Percentiles rank a stretch among this genome's conserved stretches.
Evolutionary conservation across 352 stramenopile species (phyloP).

Genomic region (Thraustochytrium aureum): DNA sequence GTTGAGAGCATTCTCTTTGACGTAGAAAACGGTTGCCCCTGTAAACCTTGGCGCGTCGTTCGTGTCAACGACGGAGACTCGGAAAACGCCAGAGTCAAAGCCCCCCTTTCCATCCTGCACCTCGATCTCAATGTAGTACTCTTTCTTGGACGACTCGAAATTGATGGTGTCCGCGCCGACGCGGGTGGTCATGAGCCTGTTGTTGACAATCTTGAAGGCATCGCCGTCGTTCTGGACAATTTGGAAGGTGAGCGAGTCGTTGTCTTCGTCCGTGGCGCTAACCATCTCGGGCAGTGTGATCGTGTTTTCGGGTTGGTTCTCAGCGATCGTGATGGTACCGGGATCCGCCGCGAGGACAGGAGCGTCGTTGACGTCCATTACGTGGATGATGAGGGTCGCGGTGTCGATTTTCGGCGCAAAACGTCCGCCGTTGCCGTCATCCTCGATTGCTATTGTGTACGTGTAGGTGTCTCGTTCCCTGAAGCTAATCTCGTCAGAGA

Average conservation of each 20-base stretch:
- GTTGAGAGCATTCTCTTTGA: background rate
- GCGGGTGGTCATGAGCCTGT: conserved; percentile 20
- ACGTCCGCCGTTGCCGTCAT: conserved; percentile 30
- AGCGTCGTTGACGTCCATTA: conserved; percentile 52
- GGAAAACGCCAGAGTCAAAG: conserved; percentile 8
- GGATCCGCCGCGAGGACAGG: conserved; percentile 4
- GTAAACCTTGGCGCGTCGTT: conserved; percentile 28
- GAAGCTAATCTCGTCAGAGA: conserved; percentile 7
- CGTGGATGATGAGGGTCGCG: conserved; percentile 14
- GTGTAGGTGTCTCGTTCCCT: background rate
- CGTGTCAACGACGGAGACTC: background rate
- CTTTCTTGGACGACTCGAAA: conserved; percentile 51
- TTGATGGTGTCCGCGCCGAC: conserved; percentile 47
- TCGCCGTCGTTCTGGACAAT: conserved; percentile 47
- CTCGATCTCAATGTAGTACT: conserved; percentile 44
- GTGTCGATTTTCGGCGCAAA: background rate
- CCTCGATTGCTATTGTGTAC: background rate
- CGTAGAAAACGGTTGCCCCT: conserved; percentile 21
- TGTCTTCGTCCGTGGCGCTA: conserved; percentile 28
- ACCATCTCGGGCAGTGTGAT: background rate
- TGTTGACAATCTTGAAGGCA: conserved; percentile 52
- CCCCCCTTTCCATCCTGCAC: conserved; percentile 23
- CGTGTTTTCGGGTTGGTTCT: conserved; percentile 34
- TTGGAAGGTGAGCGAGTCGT: conserved; percentile 38
- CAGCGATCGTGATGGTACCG: background rate